Evolutionary conservation across 305 asterid genomes (phyloP), one percentile per base, ranked within the genome.

Genomic region (Fraxinus floribunda): DNA sequence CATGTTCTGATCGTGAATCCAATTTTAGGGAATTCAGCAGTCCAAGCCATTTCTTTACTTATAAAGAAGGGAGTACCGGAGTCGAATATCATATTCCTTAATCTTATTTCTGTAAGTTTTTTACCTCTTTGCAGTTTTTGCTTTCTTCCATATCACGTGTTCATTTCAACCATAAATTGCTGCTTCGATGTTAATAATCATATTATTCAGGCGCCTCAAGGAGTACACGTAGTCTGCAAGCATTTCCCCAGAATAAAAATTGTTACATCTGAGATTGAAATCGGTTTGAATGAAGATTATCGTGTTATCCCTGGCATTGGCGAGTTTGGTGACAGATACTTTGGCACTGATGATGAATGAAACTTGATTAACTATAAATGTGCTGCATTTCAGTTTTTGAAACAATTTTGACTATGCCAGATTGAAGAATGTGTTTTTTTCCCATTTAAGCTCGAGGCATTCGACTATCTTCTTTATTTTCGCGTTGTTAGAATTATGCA

Each of bases 261-360:
- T 3, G 98, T 94, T 92, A 95, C 99, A n/a, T 95, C 98, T 75
- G 99, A 95, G 94, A 95, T 95, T 49, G 98, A 95, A 89, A 86
- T 81, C 0, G 98, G 98, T 32, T 76, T 95, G 84, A 95, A 94
- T 57, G 90, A 89, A 32, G 98, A 95, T 80, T 93, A 84, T 78
- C 98, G 98, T 0, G 98, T 95, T 29, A 89, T 94, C 84, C 99
- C 98, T 20, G 99, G 98, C 32, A 95, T 95, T 97, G 98, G 99
- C 35, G 99, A 95, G 86, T 95, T 95, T 57, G 99, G 99, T 13
- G 99, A 95, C 81, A 88, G 99, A 22, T 95, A 94, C 81, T 94
- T 94, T 79, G 98, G 99, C 81, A 94, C 99, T 29, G 99, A 94
- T 75, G 97, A 93, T 3, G 97, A 95, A 60, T 94, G 83, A 91